Evolutionary conservation across 805 yeast genomes (phyloP).

Genomic region (Candida nemodendra): DNA sequence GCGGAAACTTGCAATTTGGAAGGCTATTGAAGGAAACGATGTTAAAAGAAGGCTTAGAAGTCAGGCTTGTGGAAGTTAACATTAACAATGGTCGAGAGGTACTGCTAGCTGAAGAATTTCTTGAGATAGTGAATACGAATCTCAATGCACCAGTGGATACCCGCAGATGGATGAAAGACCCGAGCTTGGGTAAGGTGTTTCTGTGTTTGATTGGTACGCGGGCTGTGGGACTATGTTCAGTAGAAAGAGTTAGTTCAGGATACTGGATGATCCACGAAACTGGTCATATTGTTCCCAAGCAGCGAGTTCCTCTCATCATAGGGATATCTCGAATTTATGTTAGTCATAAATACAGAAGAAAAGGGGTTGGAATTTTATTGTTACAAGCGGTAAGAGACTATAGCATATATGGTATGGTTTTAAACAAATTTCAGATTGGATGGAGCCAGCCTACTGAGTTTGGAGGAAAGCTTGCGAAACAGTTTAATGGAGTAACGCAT

Average conservation of each 20-base stretch:
- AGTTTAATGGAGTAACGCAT: conserved; percentile 56
- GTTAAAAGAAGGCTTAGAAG: conserved; percentile 8
- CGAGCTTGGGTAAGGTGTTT: conserved; percentile 44
- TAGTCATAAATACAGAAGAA: conserved; percentile 42
- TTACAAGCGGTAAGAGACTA: conserved; percentile 42
- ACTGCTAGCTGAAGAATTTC: conserved; percentile 37
- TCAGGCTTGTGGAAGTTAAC: conserved; percentile 36
- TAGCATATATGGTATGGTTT: conserved; percentile 47
- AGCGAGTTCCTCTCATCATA: conserved; percentile 36
- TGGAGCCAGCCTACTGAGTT: conserved; percentile 73
- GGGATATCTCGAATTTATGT: conserved; percentile 54
- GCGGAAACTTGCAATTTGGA: conserved; percentile 5
- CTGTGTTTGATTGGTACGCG: conserved; percentile 41
- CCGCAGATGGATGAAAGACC: conserved; percentile 21
- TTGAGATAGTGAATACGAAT: conserved; percentile 57
- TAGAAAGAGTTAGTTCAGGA: conserved; percentile 46
- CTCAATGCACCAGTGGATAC: conserved; percentile 51
- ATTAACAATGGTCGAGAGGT: conserved; percentile 32
- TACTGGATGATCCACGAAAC: conserved; percentile 61
- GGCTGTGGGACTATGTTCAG: conserved; percentile 57
- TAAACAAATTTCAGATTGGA: conserved; percentile 47
- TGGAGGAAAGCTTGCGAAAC: conserved; percentile 59
- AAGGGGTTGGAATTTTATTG: conserved; percentile 48
- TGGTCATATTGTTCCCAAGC: conserved; percentile 49
- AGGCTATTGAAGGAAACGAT: conserved; percentile 6